phyloP scores from a whole-genome alignment of 352 stramenopile species.

The Pythium apleroticum region DNA sequence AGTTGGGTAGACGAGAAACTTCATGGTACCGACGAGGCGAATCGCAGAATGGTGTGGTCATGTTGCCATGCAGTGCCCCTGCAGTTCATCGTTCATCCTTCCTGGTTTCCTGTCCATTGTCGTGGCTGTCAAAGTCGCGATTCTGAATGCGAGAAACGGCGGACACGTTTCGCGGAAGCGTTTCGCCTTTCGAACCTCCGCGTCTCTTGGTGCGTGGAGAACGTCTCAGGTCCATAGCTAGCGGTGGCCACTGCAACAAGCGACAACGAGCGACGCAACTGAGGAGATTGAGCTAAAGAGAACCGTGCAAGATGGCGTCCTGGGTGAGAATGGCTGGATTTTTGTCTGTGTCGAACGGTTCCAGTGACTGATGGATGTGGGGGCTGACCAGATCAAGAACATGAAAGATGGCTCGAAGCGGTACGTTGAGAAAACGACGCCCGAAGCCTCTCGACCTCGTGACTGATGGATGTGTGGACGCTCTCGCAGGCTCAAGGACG shows the following conservation, averaged over 20 bases:
- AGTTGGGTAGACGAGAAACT: neutral
- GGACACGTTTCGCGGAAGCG: slow-evolving; percentile 1
- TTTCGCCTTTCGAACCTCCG: neutral
- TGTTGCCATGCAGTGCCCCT: neutral
- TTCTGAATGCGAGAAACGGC: neutral
- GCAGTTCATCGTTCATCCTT: no score
- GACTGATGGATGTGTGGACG: neutral
- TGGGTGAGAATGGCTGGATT: slow-evolving; percentile 15
- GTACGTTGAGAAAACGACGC: slow-evolving; percentile 21
- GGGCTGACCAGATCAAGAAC: slow-evolving; percentile 40
- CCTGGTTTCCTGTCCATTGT: neutral
- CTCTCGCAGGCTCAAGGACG: slow-evolving; percentile 58
- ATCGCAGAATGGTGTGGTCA: slow-evolving; percentile 16
- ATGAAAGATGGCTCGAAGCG: slow-evolving; percentile 76
- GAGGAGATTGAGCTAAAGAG: neutral
- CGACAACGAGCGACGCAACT: neutral
- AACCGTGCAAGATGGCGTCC: slow-evolving; percentile 21
- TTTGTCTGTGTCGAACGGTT: neutral
- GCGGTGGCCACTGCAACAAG: neutral
- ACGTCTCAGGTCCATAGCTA: no score
- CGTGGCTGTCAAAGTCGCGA: neutral
- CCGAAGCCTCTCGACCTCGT: neutral
- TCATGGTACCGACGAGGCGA: slow-evolving; percentile 2
- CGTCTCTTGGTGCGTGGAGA: slow-evolving; percentile 20
- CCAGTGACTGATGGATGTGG: neutral